Percentiles rank a stretch among this genome's conserved stretches.
These are phyloP conservation scores for Schwanniomyces pseudopolymorphus DNA, from an alignment of 805 yeast species.

Conservation along the genomic window DNA sequence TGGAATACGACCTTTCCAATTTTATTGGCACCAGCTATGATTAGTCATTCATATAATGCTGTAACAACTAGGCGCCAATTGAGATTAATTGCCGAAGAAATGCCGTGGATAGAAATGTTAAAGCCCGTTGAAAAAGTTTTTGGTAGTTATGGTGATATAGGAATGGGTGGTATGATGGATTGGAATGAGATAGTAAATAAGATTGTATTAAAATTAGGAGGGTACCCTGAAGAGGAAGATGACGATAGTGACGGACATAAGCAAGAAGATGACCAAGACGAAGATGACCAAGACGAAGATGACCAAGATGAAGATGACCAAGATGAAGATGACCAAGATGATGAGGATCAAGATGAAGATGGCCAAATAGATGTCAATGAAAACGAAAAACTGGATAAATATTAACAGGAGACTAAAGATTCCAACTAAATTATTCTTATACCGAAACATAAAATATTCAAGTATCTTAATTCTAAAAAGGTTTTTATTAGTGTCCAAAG, in stretches of 20 bases:
- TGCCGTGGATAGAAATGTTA: constrained; percentile 93
- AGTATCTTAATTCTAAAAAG: background rate
- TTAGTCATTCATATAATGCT: constrained; percentile 85
- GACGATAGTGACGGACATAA: constrained; percentile 50
- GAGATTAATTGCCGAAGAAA: constrained; percentile 74
- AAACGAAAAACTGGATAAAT: constrained; percentile 7
- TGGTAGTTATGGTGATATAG: constrained; percentile 93
- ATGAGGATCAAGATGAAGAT: constrained; percentile 46
- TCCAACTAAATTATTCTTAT: background rate
- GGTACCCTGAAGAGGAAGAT: constrained; percentile 50
- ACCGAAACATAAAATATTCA: background rate
- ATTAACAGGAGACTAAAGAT: background rate
- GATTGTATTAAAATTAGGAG: constrained; percentile 66
- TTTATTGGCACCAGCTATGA: constrained; percentile 93
- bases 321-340: constrained; percentile 35
- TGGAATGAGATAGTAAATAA: constrained; percentile 91
- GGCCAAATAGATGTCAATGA: constrained; percentile 35
- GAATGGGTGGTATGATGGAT: constrained; percentile 99
- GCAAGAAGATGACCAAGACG: constrained; percentile 16
- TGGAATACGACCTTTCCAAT: constrained; percentile 95
- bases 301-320: constrained; percentile 34
- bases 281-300: constrained; percentile 9
- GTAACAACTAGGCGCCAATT: constrained; percentile 85
- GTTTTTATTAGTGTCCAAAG: background rate
- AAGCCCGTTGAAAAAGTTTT: constrained; percentile 93